Base-by-base conservation (phyloP, 2,329 filamentous ascomycete genomes). In the Hymenoscyphus salicellus region DNA sequence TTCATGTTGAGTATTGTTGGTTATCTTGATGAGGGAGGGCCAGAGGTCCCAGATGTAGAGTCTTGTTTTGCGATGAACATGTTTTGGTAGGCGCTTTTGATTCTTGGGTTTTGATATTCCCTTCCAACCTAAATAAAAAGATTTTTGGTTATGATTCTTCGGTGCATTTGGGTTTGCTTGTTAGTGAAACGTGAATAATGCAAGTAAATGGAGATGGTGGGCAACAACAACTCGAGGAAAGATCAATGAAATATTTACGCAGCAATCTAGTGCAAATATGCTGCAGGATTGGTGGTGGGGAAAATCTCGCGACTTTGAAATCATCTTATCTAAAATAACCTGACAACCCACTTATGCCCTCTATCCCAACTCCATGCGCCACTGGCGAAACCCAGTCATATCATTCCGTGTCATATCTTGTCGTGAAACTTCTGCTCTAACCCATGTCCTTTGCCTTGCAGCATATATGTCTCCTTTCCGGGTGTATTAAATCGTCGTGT, bases 381-480 rank as follows among this genome's bases (percentile, higher is more conserved):
- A 7, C 41, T 8, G 41, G 17, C 6, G 8, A 46, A 46, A n/a
- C 41, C 41, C 41, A 46, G 5, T 46, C 41, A 7, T 46, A 46
- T 23, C 17, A 20, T 46, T 20, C 41, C 41, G 10, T 46, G n/a
- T 46, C 41, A 46, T 46, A 8, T 46, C 57, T 59, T 20, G 57
- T 59, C 36, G 57, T 43, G 57, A 59, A 59, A 59, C 57, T 20
- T 59, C 20, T 17, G 6, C n/a, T 59, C 30, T 57, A 58, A 16
- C 7, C 41, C n/a, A 20, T 10, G 5, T 11, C n/a, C 41, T 11
- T 46, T 23, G 17, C 41, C n/a, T 23, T 7, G 3, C 28, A 3
- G 3, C 28, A 30, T 30, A 30, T 46, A 46, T 20, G 2, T 23
- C 7, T 6, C 41, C 11, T 38, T 16, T 14, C 23, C 41, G 20